Evolutionary conservation across 2,329 filamentous ascomycete genomes (phyloP), one percentile per base, ranked within the genome.

Genomic region (Elsinoe perseae): DNA sequence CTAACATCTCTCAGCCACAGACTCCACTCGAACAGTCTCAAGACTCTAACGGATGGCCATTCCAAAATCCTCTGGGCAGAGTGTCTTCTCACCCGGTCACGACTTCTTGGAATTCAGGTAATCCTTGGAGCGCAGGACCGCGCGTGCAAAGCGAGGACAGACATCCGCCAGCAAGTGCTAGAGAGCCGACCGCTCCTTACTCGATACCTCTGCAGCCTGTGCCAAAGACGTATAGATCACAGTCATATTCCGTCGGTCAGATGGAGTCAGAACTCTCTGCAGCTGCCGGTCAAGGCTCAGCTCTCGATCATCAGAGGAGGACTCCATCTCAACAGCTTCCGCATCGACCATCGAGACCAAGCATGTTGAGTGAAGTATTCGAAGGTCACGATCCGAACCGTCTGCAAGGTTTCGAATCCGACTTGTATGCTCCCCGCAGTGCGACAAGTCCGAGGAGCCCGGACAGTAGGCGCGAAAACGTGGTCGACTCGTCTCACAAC

Each of bases 191-290:
- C 5, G 87, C 95, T 55, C 88, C 89, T 1, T 95, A 95, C 65
- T 80, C 87, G 5, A 95, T 95, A 62, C 90, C 90, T 3, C 77
- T 95, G 18, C 88, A 95, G 61, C 90, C 92, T 0, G 93, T 89
- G 0, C 88, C 88, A 1, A 97, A 97, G 71, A 90, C 89, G 1
- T 93, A 95, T 64, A 85, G 93, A 42, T 98, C 93, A 4, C 89
- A 96, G 70, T 97, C 93, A 3, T 97, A 97, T 70, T 97, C 92
- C 0, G 92, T 95, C 48, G 91, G 91, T 3, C 91, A 96, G 68
- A 77, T 90, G 59, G 90, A 95, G 54, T 80, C 84, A 1, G 87
- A 92, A 1, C 36, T 57, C 23, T 46, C 53, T 12, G 53, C 57
- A 14, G 46, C 53, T 20, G 46, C 55, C 4, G 50, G 21, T 43